A percentile compares a stretch with the other conserved stretches of the same genome.
Conservation (phyloP, 2,329 filamentous ascomycete species). For the Scedosporium minutisporum region DNA sequence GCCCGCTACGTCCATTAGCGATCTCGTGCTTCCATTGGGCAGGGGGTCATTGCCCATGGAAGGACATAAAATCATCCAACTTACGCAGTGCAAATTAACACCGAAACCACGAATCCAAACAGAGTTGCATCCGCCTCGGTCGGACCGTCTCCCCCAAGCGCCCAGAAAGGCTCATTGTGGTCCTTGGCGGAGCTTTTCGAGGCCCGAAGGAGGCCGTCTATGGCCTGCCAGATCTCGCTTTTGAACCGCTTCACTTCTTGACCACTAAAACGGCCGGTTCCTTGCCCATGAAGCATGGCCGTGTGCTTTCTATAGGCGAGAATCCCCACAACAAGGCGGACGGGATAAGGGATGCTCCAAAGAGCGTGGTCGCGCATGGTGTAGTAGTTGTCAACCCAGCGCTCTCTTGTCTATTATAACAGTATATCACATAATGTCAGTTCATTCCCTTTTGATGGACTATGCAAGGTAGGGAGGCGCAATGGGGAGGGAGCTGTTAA, state of each 20-base stretch:
- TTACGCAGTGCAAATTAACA: constrained; percentile 43
- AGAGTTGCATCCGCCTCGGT: constrained; percentile 48
- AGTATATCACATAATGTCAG: not conserved
- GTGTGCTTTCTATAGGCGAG: constrained; percentile 34
- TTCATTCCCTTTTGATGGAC: not conserved
- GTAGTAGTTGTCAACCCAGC: constrained; percentile 51
- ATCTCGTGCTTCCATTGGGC: not conserved
- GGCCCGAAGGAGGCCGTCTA: constrained; percentile 34
- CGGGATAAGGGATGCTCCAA: constrained; percentile 36
- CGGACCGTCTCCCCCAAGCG: constrained; percentile 40
- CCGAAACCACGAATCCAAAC: constrained; percentile 48
- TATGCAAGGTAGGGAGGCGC: not conserved
- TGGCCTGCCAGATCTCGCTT: constrained; percentile 42
- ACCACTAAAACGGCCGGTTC: constrained; percentile 37
- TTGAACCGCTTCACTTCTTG: constrained; percentile 38
- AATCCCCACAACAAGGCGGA: constrained; percentile 40
- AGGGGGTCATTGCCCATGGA: not conserved
- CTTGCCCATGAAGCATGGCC: constrained; percentile 44
- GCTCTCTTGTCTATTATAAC: constrained; percentile 30
- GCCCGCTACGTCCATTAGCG: constrained; percentile 26
- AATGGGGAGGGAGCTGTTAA: not conserved
- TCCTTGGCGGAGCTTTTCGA: constrained; percentile 14
- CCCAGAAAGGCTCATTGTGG: constrained; percentile 40
- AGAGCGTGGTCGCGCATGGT: constrained; percentile 45
- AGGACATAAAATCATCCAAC: constrained; percentile 16